A percentile compares a stretch with the other conserved stretches of the same genome.
Evolutionary conservation across 331 rosid genomes (phyloP).

Genomic region (Prunus yedoensis): DNA sequence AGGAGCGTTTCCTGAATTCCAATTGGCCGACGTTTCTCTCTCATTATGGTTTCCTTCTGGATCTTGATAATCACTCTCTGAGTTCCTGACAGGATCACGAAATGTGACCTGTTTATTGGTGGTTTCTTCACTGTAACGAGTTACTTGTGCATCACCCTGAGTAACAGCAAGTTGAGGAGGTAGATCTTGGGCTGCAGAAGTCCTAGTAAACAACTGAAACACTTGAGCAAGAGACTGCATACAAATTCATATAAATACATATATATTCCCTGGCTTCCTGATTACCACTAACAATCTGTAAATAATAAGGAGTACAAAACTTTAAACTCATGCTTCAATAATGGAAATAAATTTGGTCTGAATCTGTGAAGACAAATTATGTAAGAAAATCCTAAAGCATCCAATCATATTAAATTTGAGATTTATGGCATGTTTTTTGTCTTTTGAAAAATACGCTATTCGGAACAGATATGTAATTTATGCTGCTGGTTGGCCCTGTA

Average conservation of each 20-base stretch:
- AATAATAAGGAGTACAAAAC: constrained; percentile 11
- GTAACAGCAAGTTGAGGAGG: too few species aligned
- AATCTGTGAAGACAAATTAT: background rate
- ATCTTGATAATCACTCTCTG: too few species aligned
- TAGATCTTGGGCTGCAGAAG: too few species aligned
- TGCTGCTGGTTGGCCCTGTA: constrained; percentile 2
- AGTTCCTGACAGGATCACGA: too few species aligned
- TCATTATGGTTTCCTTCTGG: too few species aligned
- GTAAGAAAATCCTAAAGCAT: background rate
- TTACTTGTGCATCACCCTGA: too few species aligned
- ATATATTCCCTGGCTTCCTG: background rate
- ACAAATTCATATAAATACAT: constrained; percentile 15
- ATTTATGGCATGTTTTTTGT: too few species aligned
- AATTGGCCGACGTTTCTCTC: too few species aligned
- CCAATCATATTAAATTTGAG: too few species aligned
- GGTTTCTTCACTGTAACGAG: too few species aligned
- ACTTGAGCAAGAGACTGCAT: constrained; percentile 30
- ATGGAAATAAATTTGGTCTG: background rate
- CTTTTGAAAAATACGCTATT: background rate
- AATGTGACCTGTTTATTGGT: too few species aligned
- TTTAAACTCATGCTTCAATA: background rate
- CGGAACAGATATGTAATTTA: background rate
- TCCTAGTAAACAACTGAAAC: constrained; percentile 17
- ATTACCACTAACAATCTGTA: constrained; percentile 4
- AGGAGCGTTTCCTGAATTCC: too few species aligned